Conservation (phyloP, 2,329 filamentous ascomycete species). For the Cyphellophora europaea region DNA sequence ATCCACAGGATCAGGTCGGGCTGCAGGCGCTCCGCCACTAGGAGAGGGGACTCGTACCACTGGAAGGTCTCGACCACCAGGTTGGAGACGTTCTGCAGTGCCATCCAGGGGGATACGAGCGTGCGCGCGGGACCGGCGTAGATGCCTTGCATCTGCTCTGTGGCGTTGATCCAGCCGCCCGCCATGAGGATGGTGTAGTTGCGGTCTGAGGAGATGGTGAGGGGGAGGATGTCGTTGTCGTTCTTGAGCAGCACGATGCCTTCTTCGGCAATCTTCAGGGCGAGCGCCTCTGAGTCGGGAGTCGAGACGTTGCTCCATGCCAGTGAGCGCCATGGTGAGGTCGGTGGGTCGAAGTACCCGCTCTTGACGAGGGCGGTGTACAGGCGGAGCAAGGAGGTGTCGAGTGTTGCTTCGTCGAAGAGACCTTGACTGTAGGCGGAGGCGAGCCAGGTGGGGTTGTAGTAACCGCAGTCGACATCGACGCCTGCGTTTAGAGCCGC, state of each 20-base stretch:
- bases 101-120: slow-evolving; percentile 42
- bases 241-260: slow-evolving; percentile 44
- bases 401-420: slow-evolving; percentile 35
- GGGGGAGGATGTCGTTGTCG: slow-evolving; percentile 37
- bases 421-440: slow-evolving; percentile 32
- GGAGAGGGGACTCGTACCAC: not conserved
- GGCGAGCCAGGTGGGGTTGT: slow-evolving; percentile 35
- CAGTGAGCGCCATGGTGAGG: slow-evolving; percentile 40
- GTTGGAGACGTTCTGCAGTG: slow-evolving; percentile 36
- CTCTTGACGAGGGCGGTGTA: slow-evolving; percentile 40
- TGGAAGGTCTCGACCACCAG: slow-evolving; percentile 28
- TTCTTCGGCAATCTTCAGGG: slow-evolving; percentile 42
- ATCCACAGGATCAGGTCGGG: slow-evolving; percentile 29
- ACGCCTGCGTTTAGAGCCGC: slow-evolving; percentile 41
- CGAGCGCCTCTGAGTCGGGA: slow-evolving; percentile 43
- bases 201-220: slow-evolving; percentile 31
- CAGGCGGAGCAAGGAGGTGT: slow-evolving; percentile 35
- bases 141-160: slow-evolving; percentile 48
- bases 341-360: slow-evolving; percentile 42
- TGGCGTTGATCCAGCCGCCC: slow-evolving; percentile 50
- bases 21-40: slow-evolving; percentile 21
- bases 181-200: slow-evolving; percentile 34
- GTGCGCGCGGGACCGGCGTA: slow-evolving; percentile 50
- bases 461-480: slow-evolving; percentile 43
- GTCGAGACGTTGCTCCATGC: slow-evolving; percentile 47